phyloP scores from a whole-genome alignment of 352 stramenopile species.

The Globisporangium irregulare region DNA sequence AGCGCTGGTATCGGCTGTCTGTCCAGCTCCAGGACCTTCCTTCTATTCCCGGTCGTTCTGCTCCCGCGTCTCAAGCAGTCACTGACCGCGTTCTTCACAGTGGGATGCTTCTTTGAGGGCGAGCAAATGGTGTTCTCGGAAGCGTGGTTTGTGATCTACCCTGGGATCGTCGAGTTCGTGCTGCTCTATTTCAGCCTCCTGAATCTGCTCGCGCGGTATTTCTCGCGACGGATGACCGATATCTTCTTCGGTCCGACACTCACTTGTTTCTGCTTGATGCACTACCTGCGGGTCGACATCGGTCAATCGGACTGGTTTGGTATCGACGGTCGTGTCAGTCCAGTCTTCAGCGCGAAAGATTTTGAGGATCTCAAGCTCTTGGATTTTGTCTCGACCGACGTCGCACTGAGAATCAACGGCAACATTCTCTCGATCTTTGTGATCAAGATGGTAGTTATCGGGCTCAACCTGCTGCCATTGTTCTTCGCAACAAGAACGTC shows the following conservation, averaged over 20 bases:
- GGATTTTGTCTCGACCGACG: too few species aligned
- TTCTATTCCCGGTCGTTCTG: not conserved
- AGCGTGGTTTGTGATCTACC: conserved; percentile 46
- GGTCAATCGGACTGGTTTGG: too few species aligned
- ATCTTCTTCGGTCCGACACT: too few species aligned
- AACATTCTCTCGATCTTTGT: conserved; percentile 16
- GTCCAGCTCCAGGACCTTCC: not conserved
- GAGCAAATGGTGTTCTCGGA: conserved; percentile 19
- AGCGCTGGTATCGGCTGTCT: not conserved
- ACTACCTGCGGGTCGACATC: too few species aligned
- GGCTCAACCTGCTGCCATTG: conserved; percentile 10
- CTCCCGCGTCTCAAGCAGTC: conserved; percentile 9
- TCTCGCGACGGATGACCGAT: conserved; percentile 32
- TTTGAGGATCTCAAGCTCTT: too few species aligned
- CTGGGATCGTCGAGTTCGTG: conserved; percentile 32
- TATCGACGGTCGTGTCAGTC: too few species aligned
- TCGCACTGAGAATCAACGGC: too few species aligned
- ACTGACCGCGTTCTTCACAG: conserved; percentile 22
- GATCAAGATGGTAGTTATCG: conserved; percentile 14
- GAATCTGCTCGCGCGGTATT: conserved; percentile 40
- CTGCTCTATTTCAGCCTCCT: conserved; percentile 30
- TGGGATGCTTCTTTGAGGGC: conserved; percentile 23
- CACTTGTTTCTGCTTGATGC: too few species aligned
- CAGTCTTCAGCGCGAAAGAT: too few species aligned
- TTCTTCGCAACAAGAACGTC: not conserved